Evolutionary conservation across 441 rosid genomes (phyloP).

Genomic region (Adansonia rubrostipa): DNA sequence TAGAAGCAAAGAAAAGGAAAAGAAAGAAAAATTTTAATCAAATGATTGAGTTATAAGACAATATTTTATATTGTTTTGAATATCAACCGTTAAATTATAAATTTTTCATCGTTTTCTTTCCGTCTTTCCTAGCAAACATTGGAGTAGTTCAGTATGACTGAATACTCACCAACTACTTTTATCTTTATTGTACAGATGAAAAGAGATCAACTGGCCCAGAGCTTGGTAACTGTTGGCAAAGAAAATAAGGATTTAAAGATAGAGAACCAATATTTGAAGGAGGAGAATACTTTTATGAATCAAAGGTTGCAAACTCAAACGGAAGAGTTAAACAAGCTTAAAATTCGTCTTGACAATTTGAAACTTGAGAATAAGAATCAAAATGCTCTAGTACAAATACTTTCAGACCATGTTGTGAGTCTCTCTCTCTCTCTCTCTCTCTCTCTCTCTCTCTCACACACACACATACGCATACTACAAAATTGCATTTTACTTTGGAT

Average conservation of each 20-base stretch:
- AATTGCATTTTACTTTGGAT: no score
- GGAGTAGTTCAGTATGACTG: not conserved
- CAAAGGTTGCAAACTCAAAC: conserved; percentile 3
- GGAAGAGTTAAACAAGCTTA: not conserved
- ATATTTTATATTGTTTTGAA: no score
- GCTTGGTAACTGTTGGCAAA: not conserved
- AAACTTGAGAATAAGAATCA: not conserved
- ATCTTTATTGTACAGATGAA: not conserved
- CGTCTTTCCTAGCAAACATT: not conserved
- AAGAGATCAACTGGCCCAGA: not conserved
- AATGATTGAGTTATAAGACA: not conserved
- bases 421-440: conserved; percentile 11
- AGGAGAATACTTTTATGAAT: not conserved
- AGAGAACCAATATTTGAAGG: not conserved
- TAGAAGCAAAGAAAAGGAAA: not conserved
- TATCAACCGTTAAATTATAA: no score
- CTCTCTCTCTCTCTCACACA: not conserved
- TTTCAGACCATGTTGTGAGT: conserved; percentile 6
- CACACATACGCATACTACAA: not conserved
- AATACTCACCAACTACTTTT: not conserved
- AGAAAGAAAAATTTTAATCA: no score
- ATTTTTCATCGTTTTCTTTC: not conserved
- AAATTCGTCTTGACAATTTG: not conserved
- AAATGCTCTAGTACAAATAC: not conserved
- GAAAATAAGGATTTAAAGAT: not conserved